Percentiles rank a stretch among this genome's conserved stretches.
Conservation (phyloP, 2,329 filamentous ascomycete genomes). For the Fusarium neocosmosporiellum region DNA sequence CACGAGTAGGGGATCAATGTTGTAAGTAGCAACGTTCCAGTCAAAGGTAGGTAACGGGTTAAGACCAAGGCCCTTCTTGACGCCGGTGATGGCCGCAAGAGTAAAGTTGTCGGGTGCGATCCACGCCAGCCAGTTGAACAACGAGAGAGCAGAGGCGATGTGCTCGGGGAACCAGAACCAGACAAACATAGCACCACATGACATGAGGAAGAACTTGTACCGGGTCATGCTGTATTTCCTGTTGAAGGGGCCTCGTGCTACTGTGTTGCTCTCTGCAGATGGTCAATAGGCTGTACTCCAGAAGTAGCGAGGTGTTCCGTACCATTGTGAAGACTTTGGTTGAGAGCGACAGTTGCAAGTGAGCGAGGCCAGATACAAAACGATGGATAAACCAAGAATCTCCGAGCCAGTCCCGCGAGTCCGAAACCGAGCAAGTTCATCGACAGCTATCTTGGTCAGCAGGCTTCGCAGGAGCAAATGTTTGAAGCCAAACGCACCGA, state of each 20-base stretch:
- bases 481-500: background rate
- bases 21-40: slow-evolving; percentile 53
- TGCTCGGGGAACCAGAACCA: slow-evolving; percentile 41
- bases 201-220: slow-evolving; percentile 35
- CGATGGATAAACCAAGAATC: slow-evolving; percentile 63
- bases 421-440: slow-evolving; percentile 63
- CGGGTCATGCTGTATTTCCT: slow-evolving; percentile 33
- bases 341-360: slow-evolving; percentile 41
- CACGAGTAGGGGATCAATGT: slow-evolving; percentile 36
- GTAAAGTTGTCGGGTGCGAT: slow-evolving; percentile 59
- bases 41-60: slow-evolving; percentile 64
- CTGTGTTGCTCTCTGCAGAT: background rate
- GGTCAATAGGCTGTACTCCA: rapidly evolving
- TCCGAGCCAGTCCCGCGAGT: slow-evolving; percentile 60
- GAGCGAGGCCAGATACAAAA: slow-evolving; percentile 49
- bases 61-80: slow-evolving; percentile 55
- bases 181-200: slow-evolving; percentile 35
- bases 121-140: slow-evolving; percentile 68
- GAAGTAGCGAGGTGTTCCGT: rapidly evolving
- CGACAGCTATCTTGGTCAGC: slow-evolving; percentile 1
- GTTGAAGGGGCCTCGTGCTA: slow-evolving; percentile 30
- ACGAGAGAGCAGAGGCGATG: slow-evolving; percentile 31
- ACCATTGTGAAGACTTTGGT: slow-evolving; percentile 36
- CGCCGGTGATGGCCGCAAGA: slow-evolving; percentile 57
- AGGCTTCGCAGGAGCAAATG: rapidly evolving